Evolutionary conservation across 495 filamentous ascomycete species (phyloP).

Genomic region (Aspergillus homomorphus): DNA sequence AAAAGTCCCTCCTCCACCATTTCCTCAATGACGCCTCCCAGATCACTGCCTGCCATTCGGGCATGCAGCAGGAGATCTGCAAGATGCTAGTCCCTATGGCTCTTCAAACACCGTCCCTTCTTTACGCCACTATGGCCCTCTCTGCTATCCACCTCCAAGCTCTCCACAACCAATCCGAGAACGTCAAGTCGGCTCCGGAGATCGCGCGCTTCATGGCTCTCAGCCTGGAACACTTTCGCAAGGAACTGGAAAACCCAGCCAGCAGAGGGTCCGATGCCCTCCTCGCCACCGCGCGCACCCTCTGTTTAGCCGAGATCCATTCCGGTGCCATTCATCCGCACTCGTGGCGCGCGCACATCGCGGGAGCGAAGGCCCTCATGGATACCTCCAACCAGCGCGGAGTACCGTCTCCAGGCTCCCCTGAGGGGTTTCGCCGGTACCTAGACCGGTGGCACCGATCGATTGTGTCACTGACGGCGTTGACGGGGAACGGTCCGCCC

Average conservation of each 20-base stretch:
- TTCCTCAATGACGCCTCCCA: slow-evolving; percentile 48
- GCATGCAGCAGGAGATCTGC: slow-evolving; percentile 48
- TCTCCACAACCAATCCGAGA: slow-evolving; percentile 42
- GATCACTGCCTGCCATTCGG: slow-evolving; percentile 43
- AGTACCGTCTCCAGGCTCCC: slow-evolving; percentile 28
- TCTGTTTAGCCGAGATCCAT: slow-evolving; percentile 49
- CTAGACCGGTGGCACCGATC: slow-evolving; percentile 47
- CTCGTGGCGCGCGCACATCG: slow-evolving; percentile 48
- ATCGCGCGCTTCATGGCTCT: slow-evolving; percentile 45
- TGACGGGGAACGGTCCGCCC: slow-evolving; percentile 46
- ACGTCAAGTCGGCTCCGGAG: slow-evolving; percentile 42
- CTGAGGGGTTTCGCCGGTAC: slow-evolving; percentile 41
- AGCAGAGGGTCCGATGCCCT: slow-evolving; percentile 40
- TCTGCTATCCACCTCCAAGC: slow-evolving; percentile 48
- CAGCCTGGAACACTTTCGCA: slow-evolving; percentile 45
- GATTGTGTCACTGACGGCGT: slow-evolving; percentile 45
- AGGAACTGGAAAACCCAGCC: slow-evolving; percentile 39
- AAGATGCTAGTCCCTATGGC: slow-evolving; percentile 48
- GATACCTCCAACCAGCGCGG: slow-evolving; percentile 26
- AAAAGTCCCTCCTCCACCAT: slow-evolving; percentile 43
- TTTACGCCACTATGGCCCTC: slow-evolving; percentile 47
- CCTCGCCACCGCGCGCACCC: slow-evolving; percentile 46
- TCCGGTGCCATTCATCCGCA: slow-evolving; percentile 46
- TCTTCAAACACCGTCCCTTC: slow-evolving; percentile 43
- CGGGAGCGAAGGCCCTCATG: slow-evolving; percentile 45